Base-by-base conservation (phyloP, 495 filamentous ascomycete species). In the Bryoglossum gracile region DNA sequence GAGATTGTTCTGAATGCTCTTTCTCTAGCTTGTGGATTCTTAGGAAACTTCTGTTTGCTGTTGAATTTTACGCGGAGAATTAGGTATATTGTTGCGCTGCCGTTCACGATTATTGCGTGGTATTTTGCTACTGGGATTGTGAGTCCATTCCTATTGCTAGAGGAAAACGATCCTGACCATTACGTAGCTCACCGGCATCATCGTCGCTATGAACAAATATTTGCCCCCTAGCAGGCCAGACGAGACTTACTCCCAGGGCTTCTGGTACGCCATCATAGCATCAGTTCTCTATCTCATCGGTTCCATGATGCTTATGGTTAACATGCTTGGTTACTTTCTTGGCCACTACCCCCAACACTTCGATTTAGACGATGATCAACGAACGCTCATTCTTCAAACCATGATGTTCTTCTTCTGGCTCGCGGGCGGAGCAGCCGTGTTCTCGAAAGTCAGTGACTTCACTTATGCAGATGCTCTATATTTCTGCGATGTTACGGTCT, bases 281-380 rank as follows among this genome's bases (percentile, higher is more conserved):
- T 76, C 83, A 0, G 58, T 65, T 6, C 67, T 87, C 8, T 89
- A 89, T 56, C 66, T 84, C 10, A 52, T 84, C 8, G 76, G 82
- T 33, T 76, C 74, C 21, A 62, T 76, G 55, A 68, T 84, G 4
- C 60, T 90, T 2, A 81, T 85, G 73, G 62, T 87, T 49, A 90
- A 90, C 54, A 86, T 90, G 79, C 62, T 86, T 18, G 86, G 86
- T 3, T 88, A 86, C 56, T 78, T 86, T 51, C 65, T 84, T 1
- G 86, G 85, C 1, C 82, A 86, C 52, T 90, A 90, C 58, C 82
- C 83, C 1, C 81, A 86, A 53, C 77, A 83, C 57, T 89, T 89
- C 55, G 68, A 76, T 8, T 68, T 90, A 11, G 83, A 83, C 11
- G 82, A 87, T 49, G 76, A 83, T 32, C 86, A 89, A 59, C 72